phyloP scores from a whole-genome alignment of 345 rosid genomes.

The Bruguiera sexangula region DNA sequence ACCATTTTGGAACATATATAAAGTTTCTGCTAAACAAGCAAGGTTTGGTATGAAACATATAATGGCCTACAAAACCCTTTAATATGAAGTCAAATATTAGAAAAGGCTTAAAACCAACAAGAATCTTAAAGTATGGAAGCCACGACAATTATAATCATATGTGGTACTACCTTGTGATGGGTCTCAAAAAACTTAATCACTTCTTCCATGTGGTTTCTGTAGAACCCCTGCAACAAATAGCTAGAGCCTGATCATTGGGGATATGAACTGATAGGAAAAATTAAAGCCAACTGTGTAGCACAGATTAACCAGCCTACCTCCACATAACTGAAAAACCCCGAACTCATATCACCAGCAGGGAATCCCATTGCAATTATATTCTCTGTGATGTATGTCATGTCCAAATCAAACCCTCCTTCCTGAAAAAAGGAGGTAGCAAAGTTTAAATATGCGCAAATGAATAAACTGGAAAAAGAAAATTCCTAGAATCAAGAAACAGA shows the following conservation, averaged over 20 bases:
- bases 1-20: background rate
- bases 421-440: slow-evolving; percentile 21
- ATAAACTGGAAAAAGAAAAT: background rate
- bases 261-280: slow-evolving; percentile 4
- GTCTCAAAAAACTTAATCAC: slow-evolving; percentile 86
- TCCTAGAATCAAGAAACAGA: background rate
- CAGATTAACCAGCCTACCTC: slow-evolving; percentile 45
- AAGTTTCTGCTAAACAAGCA: background rate
- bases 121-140: background rate
- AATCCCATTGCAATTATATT: slow-evolving; percentile 93
- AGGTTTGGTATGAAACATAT: background rate
- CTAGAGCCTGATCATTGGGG: slow-evolving; percentile 7
- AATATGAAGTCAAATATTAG: background rate
- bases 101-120: background rate
- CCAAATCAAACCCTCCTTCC: slow-evolving; percentile 94
- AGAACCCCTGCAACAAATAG: slow-evolving; percentile 65
- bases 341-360: slow-evolving; percentile 94
- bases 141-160: background rate
- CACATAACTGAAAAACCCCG: slow-evolving; percentile 82
- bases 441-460: background rate
- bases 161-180: slow-evolving; percentile 61
- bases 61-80: background rate
- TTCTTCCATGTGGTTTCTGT: slow-evolving; percentile 93
- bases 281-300: slow-evolving; percentile 3
- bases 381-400: slow-evolving; percentile 79